These are phyloP conservation scores for Roridomyces roridus DNA, from an alignment of 768 basidiomycete species.

Conservation along the genomic window DNA sequence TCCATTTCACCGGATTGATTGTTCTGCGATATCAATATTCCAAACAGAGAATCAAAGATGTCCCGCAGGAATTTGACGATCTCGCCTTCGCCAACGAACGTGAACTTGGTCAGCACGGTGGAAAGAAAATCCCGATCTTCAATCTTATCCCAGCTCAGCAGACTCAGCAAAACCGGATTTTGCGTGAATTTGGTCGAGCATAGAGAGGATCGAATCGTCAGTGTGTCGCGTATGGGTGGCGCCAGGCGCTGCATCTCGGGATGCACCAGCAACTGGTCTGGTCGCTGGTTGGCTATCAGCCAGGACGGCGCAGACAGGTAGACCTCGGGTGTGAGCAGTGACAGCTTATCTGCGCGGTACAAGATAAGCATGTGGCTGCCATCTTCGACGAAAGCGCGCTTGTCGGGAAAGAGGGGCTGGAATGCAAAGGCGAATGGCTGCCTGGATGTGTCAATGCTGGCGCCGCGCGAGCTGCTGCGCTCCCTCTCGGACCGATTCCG, in stretches of 20 bases:
- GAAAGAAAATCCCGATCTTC: conserved; percentile 68
- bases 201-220: conserved; percentile 85
- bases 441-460: conserved; percentile 54
- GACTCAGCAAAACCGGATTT: conserved; percentile 79
- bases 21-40: conserved; percentile 76
- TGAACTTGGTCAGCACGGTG: conserved; percentile 80
- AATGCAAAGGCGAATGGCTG: conserved; percentile 92
- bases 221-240: conserved; percentile 74
- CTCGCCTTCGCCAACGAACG: conserved; percentile 93
- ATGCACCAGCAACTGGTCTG: conserved; percentile 64
- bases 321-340: conserved; percentile 63
- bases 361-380: conserved; percentile 86
- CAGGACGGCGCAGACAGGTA: conserved; percentile 79
- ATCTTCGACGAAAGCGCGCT: conserved; percentile 83
- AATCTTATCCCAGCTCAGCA: conserved; percentile 84
- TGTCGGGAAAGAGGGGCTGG: conserved; percentile 83
- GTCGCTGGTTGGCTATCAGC: conserved; percentile 57
- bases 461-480: conserved; percentile 42
- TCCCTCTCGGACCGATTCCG: conserved; percentile 69
- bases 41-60: conserved; percentile 93
- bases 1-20: conserved; percentile 85
- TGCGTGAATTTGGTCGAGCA: conserved; percentile 94
- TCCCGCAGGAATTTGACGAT: conserved; percentile 91
- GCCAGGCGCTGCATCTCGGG: conserved; percentile 69
- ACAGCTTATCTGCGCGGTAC: conserved; percentile 80